Percentiles rank a stretch among this genome's conserved stretches.
These are phyloP conservation scores for Blastobotrys buckinghamii DNA, from an alignment of 1,139 yeast species.

Conservation along the genomic window DNA sequence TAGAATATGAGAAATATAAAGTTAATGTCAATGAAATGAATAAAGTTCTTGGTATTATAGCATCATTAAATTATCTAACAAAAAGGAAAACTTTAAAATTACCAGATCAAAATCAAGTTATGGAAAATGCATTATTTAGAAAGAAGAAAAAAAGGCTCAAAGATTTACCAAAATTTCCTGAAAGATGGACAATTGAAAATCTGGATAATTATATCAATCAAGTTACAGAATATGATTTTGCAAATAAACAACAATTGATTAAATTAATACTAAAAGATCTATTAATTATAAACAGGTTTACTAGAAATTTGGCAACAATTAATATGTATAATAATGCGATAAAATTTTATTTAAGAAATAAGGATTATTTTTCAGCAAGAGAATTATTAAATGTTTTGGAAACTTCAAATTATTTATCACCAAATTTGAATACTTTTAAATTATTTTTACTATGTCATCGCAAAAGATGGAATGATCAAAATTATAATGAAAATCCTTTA, in stretches of 20 bases:
- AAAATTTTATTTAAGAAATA: conserved; percentile 35
- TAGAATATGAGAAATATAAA: not conserved
- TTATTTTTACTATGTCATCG: conserved; percentile 30
- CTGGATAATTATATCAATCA: not conserved
- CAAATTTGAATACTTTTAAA: conserved; percentile 42
- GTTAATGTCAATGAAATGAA: not conserved
- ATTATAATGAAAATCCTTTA: conserved; percentile 26
- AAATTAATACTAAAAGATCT: conserved; percentile 4
- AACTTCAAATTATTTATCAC: conserved; percentile 15
- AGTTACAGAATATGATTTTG: not conserved
- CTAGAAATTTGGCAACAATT: conserved; percentile 21
- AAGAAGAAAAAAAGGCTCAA: not conserved
- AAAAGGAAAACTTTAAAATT: not conserved
- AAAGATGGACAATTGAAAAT: conserved; percentile 4
- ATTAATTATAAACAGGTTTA: not conserved
- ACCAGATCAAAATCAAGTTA: not conserved
- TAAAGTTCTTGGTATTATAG: not conserved
- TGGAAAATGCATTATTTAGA: conserved; percentile 4
- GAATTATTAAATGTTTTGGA: conserved; percentile 34
- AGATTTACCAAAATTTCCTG: conserved; percentile 8
- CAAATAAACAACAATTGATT: not conserved
- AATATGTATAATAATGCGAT: conserved; percentile 42
- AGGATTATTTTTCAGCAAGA: conserved; percentile 40
- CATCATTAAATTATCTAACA: not conserved
- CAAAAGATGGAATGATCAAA: conserved; percentile 28